Evolutionary conservation across 441 rosid species (phyloP).

Genomic region (Gossypium davidsonii): DNA sequence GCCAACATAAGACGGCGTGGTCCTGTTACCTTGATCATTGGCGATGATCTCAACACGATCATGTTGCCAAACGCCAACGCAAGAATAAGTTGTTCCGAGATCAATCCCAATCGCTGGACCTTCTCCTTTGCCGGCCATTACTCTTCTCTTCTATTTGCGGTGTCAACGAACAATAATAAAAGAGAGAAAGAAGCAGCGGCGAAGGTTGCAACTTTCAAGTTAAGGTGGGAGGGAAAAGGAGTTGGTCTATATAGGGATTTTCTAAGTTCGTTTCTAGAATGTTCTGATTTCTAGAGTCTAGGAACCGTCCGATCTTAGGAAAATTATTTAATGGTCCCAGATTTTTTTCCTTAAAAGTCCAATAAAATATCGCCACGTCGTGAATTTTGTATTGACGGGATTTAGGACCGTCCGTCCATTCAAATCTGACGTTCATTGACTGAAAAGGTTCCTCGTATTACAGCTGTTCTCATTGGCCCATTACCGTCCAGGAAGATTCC

Average conservation of each 20-base stretch:
- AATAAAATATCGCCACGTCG: not conserved
- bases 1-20: slow-evolving; percentile 48
- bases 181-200: not conserved
- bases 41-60: slow-evolving; percentile 58
- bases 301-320: slow-evolving; percentile 23
- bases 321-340: slow-evolving; percentile 18
- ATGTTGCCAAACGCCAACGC: slow-evolving; percentile 57
- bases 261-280: slow-evolving; percentile 27
- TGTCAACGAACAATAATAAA: not conserved
- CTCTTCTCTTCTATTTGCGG: slow-evolving; percentile 7
- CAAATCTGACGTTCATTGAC: not conserved
- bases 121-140: slow-evolving; percentile 55
- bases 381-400: not conserved
- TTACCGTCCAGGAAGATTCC: not conserved
- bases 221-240: not conserved
- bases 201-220: slow-evolving; percentile 20
- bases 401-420: not conserved
- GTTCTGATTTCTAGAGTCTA: slow-evolving; percentile 20
- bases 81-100: slow-evolving; percentile 49
- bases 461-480: not conserved
- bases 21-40: slow-evolving; percentile 50
- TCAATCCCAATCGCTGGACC: slow-evolving; percentile 60
- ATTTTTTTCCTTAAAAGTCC: not conserved
- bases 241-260: slow-evolving; percentile 23
- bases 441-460: not conserved